Conservation (phyloP, 2,329 filamentous ascomycete genomes). For the Diplodia intermedia region DNA sequence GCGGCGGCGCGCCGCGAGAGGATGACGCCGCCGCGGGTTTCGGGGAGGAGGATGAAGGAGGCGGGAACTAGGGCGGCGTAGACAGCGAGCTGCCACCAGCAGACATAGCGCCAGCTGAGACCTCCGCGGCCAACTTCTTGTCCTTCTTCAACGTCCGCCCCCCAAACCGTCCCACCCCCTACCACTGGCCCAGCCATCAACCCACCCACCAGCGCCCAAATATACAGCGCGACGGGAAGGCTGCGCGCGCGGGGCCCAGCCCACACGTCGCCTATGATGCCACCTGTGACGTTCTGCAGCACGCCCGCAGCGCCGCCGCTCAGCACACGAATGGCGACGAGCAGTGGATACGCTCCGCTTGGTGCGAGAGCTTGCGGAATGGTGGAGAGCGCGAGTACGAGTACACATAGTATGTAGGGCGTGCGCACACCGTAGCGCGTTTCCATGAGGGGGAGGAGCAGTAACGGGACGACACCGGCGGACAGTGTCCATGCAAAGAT, state of each 20-base stretch:
- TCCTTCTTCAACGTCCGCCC: slow-evolving; percentile 35
- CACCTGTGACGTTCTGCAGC: slow-evolving; percentile 50
- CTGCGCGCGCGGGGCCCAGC: slow-evolving; percentile 48
- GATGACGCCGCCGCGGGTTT: slow-evolving; percentile 57
- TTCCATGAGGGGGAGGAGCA: slow-evolving; percentile 48
- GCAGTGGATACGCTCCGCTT: slow-evolving; percentile 51
- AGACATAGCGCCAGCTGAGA: slow-evolving; percentile 37
- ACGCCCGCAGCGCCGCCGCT: slow-evolving; percentile 54
- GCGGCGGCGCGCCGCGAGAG: slow-evolving; percentile 37
- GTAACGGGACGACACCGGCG: slow-evolving; percentile 46
- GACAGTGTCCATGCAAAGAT: slow-evolving; percentile 48
- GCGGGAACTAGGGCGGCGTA: slow-evolving; percentile 53
- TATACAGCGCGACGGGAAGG: slow-evolving; percentile 52
- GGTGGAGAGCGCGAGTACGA: slow-evolving; percentile 52
- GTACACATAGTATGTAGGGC: slow-evolving; percentile 35
- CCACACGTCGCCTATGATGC: slow-evolving; percentile 49
- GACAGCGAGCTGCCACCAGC: slow-evolving; percentile 48
- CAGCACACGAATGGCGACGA: slow-evolving; percentile 54
- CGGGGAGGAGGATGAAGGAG: slow-evolving; percentile 51
- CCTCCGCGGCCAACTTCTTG: neutral
- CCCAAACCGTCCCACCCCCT: slow-evolving; percentile 38
- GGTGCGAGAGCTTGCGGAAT: slow-evolving; percentile 53
- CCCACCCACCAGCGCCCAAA: slow-evolving; percentile 44
- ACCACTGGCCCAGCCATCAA: slow-evolving; percentile 46
- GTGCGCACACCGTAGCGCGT: slow-evolving; percentile 45